These are phyloP conservation scores for Avena atlantica DNA, from an alignment of 176 grass and related monocot species.

Conservation along the genomic window DNA sequence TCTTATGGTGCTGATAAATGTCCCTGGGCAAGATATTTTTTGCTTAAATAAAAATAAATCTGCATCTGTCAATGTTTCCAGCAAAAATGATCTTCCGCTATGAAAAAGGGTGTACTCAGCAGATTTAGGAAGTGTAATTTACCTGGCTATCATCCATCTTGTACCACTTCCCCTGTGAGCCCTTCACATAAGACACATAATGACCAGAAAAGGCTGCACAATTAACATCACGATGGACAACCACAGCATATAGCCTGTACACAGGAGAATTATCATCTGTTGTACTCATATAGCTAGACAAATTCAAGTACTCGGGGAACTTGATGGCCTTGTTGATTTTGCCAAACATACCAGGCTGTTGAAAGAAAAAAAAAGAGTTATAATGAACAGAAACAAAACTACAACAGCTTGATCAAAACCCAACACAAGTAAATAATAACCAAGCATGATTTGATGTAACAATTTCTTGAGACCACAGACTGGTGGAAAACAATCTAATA, in stretches of 20 bases:
- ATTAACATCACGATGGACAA: constrained; percentile 77
- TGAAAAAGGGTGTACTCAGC: constrained; percentile 4
- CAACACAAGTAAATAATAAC: constrained; percentile 17
- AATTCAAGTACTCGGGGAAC: constrained; percentile 71
- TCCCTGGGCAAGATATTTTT: not conserved
- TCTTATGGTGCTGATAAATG: constrained; percentile 14
- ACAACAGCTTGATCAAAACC: not conserved
- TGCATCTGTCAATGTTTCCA: constrained; percentile 14
- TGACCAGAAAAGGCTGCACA: constrained; percentile 81
- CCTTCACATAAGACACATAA: constrained; percentile 91
- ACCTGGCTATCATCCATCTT: constrained; percentile 83
- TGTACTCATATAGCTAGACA: constrained; percentile 73
- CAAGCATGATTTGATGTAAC: not conserved
- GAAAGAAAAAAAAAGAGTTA: constrained; percentile 32
- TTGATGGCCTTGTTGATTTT: constrained; percentile 75
- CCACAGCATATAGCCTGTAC: constrained; percentile 85
- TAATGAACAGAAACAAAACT: constrained; percentile 14
- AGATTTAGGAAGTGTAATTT: constrained; percentile 30
- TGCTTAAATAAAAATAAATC: constrained; percentile 17
- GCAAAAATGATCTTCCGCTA: constrained; percentile 34
- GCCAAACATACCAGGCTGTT: constrained; percentile 76
- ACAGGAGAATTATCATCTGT: constrained; percentile 74
- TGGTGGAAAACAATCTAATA: constrained; percentile 32
- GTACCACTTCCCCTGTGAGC: constrained; percentile 76
- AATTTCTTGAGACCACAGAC: not conserved